Conservation (phyloP, 331 rosid genomes). For the Telfairia occidentalis region DNA sequence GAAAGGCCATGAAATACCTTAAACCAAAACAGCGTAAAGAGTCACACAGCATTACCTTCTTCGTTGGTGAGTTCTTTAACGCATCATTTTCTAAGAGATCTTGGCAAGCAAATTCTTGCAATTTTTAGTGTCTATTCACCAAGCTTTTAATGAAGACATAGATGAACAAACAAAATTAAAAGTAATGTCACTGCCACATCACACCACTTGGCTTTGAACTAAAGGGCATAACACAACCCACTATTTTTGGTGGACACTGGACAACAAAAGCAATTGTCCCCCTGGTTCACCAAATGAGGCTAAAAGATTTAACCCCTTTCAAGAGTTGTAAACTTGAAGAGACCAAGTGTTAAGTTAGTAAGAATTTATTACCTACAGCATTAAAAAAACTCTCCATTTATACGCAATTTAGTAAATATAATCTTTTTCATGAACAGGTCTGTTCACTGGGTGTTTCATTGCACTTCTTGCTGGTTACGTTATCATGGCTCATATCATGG, state of each 20-base stretch:
- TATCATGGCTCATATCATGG: conserved; percentile 78
- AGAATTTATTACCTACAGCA: neutral
- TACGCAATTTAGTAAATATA: neutral
- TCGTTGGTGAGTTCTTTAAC: conserved; percentile 53
- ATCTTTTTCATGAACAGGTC: conserved; percentile 35
- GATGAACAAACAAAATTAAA: neutral
- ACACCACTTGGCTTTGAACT: conserved; percentile 37
- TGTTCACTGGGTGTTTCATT: conserved; percentile 68
- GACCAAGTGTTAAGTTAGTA: neutral
- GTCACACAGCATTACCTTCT: conserved; percentile 75
- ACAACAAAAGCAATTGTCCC: conserved; percentile 32
- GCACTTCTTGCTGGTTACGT: conserved; percentile 77
- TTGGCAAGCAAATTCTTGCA: neutral
- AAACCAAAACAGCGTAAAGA: conserved; percentile 68
- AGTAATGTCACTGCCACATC: conserved; percentile 44
- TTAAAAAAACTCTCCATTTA: neutral
- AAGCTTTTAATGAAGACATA: neutral
- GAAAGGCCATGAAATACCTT: conserved; percentile 93
- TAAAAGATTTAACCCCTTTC: neutral
- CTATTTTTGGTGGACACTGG: conserved; percentile 30
- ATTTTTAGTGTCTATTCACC: neutral
- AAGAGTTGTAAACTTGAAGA: neutral
- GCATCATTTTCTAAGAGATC: neutral
- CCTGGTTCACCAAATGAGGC: conserved; percentile 8
- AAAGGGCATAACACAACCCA: conserved; percentile 26